phyloP scores from a whole-genome alignment of 305 asterid species.

The Fraxinus albicans region DNA sequence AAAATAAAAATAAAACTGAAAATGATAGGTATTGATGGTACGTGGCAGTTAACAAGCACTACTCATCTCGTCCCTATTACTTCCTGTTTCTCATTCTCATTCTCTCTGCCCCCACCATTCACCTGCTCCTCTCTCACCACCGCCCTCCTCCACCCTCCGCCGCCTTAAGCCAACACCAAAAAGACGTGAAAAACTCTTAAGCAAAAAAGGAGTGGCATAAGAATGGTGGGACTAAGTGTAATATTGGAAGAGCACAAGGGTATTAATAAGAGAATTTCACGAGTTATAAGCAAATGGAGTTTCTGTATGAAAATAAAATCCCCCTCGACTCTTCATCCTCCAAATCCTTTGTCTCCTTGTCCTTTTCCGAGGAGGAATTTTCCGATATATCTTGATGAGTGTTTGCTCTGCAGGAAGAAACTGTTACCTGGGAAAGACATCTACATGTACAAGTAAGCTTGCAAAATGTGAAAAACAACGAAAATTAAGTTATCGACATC shows the following conservation, averaged over 20 bases:
- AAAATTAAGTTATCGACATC: background rate
- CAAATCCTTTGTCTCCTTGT: slow-evolving; percentile 21
- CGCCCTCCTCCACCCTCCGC: slow-evolving; percentile 21
- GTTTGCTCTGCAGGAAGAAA: slow-evolving; percentile 67
- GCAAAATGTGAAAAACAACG: background rate
- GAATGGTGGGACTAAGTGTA: slow-evolving; percentile 85
- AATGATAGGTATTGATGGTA: slow-evolving; percentile 30
- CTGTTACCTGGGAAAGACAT: slow-evolving; percentile 75
- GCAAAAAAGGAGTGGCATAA: slow-evolving; percentile 28
- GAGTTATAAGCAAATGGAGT: slow-evolving; percentile 62
- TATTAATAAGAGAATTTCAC: slow-evolving; percentile 27
- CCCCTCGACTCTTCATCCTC: slow-evolving; percentile 23
- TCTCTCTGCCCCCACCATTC: background rate
- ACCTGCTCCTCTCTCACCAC: background rate
- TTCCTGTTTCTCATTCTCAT: background rate
- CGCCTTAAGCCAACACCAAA: slow-evolving; percentile 15
- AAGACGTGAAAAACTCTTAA: background rate
- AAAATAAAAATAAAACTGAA: background rate
- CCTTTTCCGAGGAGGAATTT: slow-evolving; percentile 20
- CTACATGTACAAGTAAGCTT: slow-evolving; percentile 90
- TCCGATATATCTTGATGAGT: slow-evolving; percentile 43
- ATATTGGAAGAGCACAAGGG: slow-evolving; percentile 52
- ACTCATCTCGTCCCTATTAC: slow-evolving; percentile 9
- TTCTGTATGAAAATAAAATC: slow-evolving; percentile 36
- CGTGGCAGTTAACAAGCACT: slow-evolving; percentile 69